Evolutionary conservation across 1,284 basidiomycete genomes (phyloP), one percentile per base, ranked within the genome.

Genomic region (Ustilago esculenta): DNA sequence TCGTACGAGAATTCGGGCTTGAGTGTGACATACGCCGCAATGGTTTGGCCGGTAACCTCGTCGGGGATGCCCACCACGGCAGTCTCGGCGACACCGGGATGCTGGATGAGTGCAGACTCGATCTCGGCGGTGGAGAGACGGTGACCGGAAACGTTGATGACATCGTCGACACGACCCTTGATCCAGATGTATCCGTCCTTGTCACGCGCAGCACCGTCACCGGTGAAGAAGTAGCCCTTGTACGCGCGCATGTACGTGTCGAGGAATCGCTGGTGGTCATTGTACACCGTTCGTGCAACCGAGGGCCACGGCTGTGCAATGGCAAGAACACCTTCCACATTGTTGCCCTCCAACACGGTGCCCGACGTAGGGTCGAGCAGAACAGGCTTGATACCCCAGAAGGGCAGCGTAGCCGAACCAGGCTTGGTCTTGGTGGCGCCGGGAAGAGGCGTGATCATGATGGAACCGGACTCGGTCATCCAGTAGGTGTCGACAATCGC

Each of bases 391-490:
- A 95, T 90, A 59, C 96, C 95, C 81, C 96, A 96, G 90, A 98
- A 98, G 30, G 95, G 95, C 57, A 97, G 91, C 5, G 95, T 97
- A 9, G 95, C 96, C 0, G 91, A 89, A 46, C 96, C 96, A 18
- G 96, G 92, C 86, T 98, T 98, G 55, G 93, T 94, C 83, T 92
- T 88, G 71, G 94, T 91, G 6, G 93, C 93, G 70, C 95, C 94
- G 37, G 95, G 95, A 85, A 98, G 88, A 9, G 96, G 94, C 3
- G 94, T 93, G 65, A 98, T 88, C 67, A 94, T 89, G 84, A 97
- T 95, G 5, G 91, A 93, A 44, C 94, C 95, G 0, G 94, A 98
- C 85, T 98, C 95, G 3, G 95, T 98, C 87, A 98, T 95, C 78
- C 79, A 81, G 67, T 81, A 82, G 15, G 81, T 82, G 75, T 98